Percentiles rank a stretch among this genome's conserved stretches.
Conservation (phyloP, 192 early-diverging fungal species). For the Diversispora epigaea region DNA sequence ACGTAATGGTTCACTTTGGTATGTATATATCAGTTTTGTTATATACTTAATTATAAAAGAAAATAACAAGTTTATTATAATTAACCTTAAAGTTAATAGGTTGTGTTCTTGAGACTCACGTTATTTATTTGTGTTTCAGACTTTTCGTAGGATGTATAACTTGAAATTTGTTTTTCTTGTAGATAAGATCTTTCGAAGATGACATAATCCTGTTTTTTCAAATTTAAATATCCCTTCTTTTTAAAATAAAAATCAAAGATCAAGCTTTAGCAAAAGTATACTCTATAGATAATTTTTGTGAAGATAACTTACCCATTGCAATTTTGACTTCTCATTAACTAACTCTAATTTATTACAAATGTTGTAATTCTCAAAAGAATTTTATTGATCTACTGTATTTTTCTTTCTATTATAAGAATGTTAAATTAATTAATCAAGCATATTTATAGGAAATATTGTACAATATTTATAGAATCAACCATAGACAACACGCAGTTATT, state of each 20-base stretch:
- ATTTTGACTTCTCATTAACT: slow-evolving; percentile 13
- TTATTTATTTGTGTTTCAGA: slow-evolving; percentile 19
- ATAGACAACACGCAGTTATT: not conserved
- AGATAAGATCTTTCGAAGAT: slow-evolving; percentile 1
- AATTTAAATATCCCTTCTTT: slow-evolving; percentile 24
- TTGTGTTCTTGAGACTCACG: not conserved
- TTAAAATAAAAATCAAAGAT: not conserved
- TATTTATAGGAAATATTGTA: not conserved
- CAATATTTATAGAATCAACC: not conserved
- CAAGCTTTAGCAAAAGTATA: not conserved
- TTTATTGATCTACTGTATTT: slow-evolving; percentile 10
- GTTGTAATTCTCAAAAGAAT: slow-evolving; percentile 15
- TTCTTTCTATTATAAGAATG: not conserved
- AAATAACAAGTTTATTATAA: slow-evolving; percentile 11
- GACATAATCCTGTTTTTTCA: not conserved
- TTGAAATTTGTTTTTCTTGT: slow-evolving; percentile 21
- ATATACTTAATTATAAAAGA: slow-evolving; percentile 3
- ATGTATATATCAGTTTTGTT: not conserved
- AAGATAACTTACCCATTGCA: slow-evolving; percentile 28
- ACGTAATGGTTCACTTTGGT: not conserved
- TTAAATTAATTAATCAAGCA: not conserved
- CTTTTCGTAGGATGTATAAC: slow-evolving; percentile 7
- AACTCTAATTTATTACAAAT: slow-evolving; percentile 9
- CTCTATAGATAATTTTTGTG: slow-evolving; percentile 21
- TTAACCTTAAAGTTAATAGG: slow-evolving; percentile 8